A percentile compares a stretch with the other conserved stretches of the same genome.
Evolutionary conservation across 2,329 filamentous ascomycete species (phyloP).

Genomic region (Penicillium hordei): DNA sequence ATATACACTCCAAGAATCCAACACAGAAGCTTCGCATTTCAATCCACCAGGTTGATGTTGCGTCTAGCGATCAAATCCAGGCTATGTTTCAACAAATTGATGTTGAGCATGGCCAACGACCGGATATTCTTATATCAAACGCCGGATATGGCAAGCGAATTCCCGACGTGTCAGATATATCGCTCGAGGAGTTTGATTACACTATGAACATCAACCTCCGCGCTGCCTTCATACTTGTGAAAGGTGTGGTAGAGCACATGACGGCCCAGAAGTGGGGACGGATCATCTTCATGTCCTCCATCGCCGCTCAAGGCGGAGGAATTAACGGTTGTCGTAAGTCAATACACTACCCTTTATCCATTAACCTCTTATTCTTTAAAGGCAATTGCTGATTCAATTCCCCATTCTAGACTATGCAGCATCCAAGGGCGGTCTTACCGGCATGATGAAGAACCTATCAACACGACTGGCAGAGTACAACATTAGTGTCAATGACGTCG

Average conservation of each 20-base stretch:
- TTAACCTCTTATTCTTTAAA: too few species aligned
- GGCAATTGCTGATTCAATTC: not conserved
- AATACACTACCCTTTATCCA: not conserved
- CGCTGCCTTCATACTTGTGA: slow-evolving; percentile 62
- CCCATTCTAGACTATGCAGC: slow-evolving; percentile 51
- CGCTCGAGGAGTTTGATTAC: slow-evolving; percentile 63
- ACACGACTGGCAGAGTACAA: slow-evolving; percentile 59
- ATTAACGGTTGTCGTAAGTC: slow-evolving; percentile 60
- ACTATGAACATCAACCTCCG: slow-evolving; percentile 63
- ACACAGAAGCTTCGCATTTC: slow-evolving; percentile 46
- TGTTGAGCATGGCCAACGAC: slow-evolving; percentile 53
- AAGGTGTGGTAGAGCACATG: slow-evolving; percentile 63
- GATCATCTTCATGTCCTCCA: slow-evolving; percentile 64
- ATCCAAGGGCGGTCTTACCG: slow-evolving; percentile 61
- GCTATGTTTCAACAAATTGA: slow-evolving; percentile 58
- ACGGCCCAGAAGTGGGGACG: slow-evolving; percentile 60
- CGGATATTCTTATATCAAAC: slow-evolving; percentile 66
- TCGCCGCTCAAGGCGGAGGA: slow-evolving; percentile 62
- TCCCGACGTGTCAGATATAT: slow-evolving; percentile 56
- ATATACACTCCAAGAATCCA: slow-evolving; percentile 40
- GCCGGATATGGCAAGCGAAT: slow-evolving; percentile 67
- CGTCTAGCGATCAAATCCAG: slow-evolving; percentile 54
- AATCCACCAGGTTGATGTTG: slow-evolving; percentile 60
- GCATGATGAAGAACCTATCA: slow-evolving; percentile 66
- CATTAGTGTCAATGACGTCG: slow-evolving; percentile 67